phyloP scores from a whole-genome alignment of 2,329 filamentous ascomycete species.

The Salinomyces thailandicus region DNA sequence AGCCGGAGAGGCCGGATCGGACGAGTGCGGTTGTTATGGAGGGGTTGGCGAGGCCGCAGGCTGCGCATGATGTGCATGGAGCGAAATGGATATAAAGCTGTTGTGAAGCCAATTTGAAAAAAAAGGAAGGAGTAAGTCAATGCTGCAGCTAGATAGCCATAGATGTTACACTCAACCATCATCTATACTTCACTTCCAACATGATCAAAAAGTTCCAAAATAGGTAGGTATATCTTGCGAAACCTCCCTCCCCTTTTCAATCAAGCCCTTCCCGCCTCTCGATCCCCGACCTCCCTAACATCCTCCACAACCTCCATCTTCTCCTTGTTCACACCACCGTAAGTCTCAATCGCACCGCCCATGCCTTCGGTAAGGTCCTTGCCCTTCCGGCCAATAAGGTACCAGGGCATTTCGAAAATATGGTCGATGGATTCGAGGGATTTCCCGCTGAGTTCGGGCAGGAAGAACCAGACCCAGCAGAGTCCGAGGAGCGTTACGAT shows the following conservation, averaged over 20 bases:
- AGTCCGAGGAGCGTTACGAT: slow-evolving; percentile 56
- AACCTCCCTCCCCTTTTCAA: too few species aligned
- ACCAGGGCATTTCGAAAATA: slow-evolving; percentile 56
- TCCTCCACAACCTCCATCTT: slow-evolving; percentile 5
- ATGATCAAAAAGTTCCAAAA: too few species aligned
- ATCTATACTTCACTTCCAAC: too few species aligned
- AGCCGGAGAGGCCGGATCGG: slow-evolving; percentile 5
- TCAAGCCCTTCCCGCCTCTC: too few species aligned
- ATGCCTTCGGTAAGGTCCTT: slow-evolving; percentile 18
- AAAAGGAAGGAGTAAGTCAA: too few species aligned
- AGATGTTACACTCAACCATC: too few species aligned
- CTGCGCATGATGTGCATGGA: background rate
- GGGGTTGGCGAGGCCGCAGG: background rate
- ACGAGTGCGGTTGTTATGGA: slow-evolving; percentile 5
- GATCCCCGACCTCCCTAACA: slow-evolving; percentile 1
- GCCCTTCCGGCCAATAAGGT: slow-evolving; percentile 52
- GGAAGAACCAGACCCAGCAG: slow-evolving; percentile 51
- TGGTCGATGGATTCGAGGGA: slow-evolving; percentile 49
- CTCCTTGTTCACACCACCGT: slow-evolving; percentile 8
- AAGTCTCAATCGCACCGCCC: slow-evolving; percentile 16
- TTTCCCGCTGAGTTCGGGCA: slow-evolving; percentile 41
- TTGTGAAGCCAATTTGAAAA: too few species aligned
- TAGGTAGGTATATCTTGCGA: too few species aligned
- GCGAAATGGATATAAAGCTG: background rate
- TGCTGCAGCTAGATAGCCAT: too few species aligned